These are phyloP conservation scores for Hypericum perforatum DNA, from an alignment of 345 rosid species.

Conservation along the genomic window DNA sequence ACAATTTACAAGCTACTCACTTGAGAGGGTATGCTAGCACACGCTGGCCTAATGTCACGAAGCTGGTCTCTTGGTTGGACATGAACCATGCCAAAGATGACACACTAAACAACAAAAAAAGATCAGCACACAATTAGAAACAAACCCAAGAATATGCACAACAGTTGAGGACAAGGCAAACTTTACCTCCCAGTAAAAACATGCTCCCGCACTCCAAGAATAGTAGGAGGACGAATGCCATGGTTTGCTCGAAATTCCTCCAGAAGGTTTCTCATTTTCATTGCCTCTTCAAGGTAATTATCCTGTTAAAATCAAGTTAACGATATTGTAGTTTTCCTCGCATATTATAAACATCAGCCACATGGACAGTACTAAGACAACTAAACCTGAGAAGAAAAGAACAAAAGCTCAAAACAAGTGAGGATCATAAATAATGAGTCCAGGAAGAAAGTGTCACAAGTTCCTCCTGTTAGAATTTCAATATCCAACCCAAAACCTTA, in stretches of 20 bases:
- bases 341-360: no score
- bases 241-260: conserved; percentile 87
- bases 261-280: conserved; percentile 95
- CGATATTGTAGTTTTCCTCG: no score
- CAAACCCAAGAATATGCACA: conserved; percentile 1
- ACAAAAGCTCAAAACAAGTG: no score
- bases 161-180: conserved; percentile 4
- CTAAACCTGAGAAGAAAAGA: no score
- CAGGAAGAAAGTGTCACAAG: no score
- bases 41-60: conserved; percentile 94
- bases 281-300: conserved; percentile 95
- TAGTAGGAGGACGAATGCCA: conserved; percentile 91
- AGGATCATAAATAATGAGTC: no score
- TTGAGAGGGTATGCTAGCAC: conserved; percentile 85
- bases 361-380: no score
- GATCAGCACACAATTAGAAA: conserved; percentile 14
- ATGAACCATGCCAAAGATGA: conserved; percentile 97
- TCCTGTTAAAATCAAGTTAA: conserved; percentile 39
- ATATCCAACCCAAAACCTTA: no score
- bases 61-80: conserved; percentile 99
- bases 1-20: conserved; percentile 38
- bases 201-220: conserved; percentile 92
- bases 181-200: conserved; percentile 93
- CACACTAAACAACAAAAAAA: conserved; percentile 46
- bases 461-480: no score